Evolutionary conservation across 1,284 basidiomycete genomes (phyloP), one percentile per base, ranked within the genome.

Genomic region (Cystobasidium pallidum): DNA sequence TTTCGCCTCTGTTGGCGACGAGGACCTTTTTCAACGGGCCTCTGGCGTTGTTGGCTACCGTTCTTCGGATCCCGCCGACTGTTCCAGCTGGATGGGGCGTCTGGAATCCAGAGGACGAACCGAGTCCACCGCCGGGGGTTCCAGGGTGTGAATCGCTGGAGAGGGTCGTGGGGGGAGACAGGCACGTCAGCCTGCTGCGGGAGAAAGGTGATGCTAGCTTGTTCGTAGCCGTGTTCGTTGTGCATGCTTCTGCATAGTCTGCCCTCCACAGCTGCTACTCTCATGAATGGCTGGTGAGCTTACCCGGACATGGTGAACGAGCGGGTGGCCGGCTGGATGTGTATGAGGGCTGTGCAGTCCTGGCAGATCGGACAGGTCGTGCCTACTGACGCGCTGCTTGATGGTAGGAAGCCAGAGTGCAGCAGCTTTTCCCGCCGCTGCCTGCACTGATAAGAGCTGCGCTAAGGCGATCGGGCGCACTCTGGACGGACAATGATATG

Each of bases 1-100:
- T 99, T 90, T 99, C 95, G 80, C 94, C 94, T 78, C 94, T 90
- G 83, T 97, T 97, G 73, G 94, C 94, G 77, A 98, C 94, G 39
- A 80, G 75, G 61, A 80, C 66, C 58, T 70, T 70, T 45, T 70
- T 70, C 57, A 70, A 55, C 19, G 67, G 67, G 34, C 67, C 67
- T 30, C 67, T n/a, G 30, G 57, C 49, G 47, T 64, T 64, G 47
- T 58, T 58, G 19, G 67, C 67, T 19, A 70, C 67, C 36, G 67
- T 58, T 49, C 67, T 15, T 36, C 67, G n/a, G 55, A 70, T 58
- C 8, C 58, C 57, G 10, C 54, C 67, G 15, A 70, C 58, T 70
- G 67, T 70, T 47, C 67, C 62, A 26, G 62, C 62, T 49, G 62
- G 62, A 51, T 64, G 62, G 24, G 62, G 62, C 3, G 62, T 64